Base-by-base conservation (phyloP, 2,329 filamentous ascomycete species). In the Oidium heveae region DNA sequence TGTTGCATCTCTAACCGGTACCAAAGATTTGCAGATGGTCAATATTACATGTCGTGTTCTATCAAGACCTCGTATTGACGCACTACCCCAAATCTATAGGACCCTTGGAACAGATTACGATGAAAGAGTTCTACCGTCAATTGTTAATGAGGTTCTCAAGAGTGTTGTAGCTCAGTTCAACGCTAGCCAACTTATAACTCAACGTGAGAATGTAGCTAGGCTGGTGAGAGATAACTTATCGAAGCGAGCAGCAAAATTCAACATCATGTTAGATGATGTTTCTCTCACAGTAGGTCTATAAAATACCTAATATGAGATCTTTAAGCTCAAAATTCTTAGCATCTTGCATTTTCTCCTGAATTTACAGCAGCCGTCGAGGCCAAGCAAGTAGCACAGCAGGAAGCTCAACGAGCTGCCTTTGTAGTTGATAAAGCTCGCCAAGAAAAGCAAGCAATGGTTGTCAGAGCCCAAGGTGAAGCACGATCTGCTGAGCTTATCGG, bases 21-120 rank as follows among this genome's bases (percentile, higher is more conserved):
- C 91, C 66, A 98, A 98, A 75, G 91, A 98, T 71, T 73, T 98
- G 70, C 91, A 98, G 74, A 98, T 98, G 91, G 91, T 96, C 67
- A 98, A 98, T 77, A 96, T 98, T 68, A 98, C 89, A 66, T 98
- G 91, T 71, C 89, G 91, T 85, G 91, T 98, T 56, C 84, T 98
- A 54, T 95, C 89, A 56, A 76, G 87, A 63, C 91, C 91, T 55
- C 80, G 87, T 56, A 73, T 98, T 64, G 80, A 85, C 60, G 84
- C 88, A 34, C 79, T 98, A 44, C 91, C 91, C 18, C 86, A 94
- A 71, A 98, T 98, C 65, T 98, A 96, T 76, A 78, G 91, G 61
- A 98, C 91, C 0, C 76, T 98, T 37, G 91, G 91, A 55, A 82
- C 81, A 55, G 91, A 98, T 70, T 98, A 96, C 67, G 91, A 98